Percentiles rank a stretch among this genome's conserved stretches.
phyloP scores from a whole-genome alignment of 2,329 filamentous ascomycete genomes.

The Neofusicoccum kwambonambiense region DNA sequence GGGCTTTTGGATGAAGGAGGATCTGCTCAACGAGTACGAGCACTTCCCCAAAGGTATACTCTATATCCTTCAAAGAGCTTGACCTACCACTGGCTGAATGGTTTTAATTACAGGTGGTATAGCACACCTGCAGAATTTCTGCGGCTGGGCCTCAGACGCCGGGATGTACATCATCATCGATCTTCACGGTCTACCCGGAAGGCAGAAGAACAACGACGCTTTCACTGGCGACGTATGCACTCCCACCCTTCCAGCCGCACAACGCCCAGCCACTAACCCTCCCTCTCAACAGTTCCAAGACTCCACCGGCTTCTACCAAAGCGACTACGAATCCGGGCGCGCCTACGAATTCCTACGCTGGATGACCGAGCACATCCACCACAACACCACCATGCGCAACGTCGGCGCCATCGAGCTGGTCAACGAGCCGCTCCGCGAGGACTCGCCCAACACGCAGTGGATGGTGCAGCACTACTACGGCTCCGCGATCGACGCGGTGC shows the following conservation, averaged over 20 bases:
- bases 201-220: conserved; percentile 44
- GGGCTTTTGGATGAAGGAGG: conserved; percentile 57
- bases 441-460: conserved; percentile 2
- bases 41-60: conserved; percentile 45
- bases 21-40: conserved; percentile 48
- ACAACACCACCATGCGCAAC: conserved; percentile 48
- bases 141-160: conserved; percentile 49
- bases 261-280: not conserved
- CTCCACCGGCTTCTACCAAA: conserved; percentile 53
- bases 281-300: conserved; percentile 29
- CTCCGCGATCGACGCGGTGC: conserved; percentile 47
- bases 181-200: conserved; percentile 50
- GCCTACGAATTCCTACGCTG: conserved; percentile 54
- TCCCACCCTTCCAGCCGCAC: not conserved
- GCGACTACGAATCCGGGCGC: conserved; percentile 56
- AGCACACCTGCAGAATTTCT: conserved; percentile 48
- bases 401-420: conserved; percentile 60
- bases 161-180: conserved; percentile 54
- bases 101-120: conserved; percentile 37
- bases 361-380: conserved; percentile 55
- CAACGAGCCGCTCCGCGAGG: conserved; percentile 51
- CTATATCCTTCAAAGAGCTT: no score
- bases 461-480: conserved; percentile 44
- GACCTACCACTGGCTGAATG: not conserved
- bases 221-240: conserved; percentile 46